A percentile compares a stretch with the other conserved stretches of the same genome.
These are phyloP conservation scores for Sphaerostilbella broomeana DNA, from an alignment of 2,329 filamentous ascomycete species.

Conservation along the genomic window DNA sequence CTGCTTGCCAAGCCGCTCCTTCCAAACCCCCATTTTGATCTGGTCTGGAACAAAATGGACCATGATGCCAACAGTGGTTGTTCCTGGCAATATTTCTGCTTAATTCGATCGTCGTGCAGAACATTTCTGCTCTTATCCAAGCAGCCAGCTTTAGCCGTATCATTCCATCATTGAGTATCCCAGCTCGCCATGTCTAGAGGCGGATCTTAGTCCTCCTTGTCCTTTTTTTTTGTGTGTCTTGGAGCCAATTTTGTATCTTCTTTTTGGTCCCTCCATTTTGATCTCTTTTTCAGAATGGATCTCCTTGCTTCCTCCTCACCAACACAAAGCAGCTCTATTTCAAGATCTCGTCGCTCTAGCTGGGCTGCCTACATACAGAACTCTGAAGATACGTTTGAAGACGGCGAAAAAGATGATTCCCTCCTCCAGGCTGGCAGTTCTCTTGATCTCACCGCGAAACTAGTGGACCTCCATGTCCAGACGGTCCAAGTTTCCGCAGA, in stretches of 20 bases:
- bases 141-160: too few relatives aligned
- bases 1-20: too few relatives aligned
- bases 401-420: slow-evolving; percentile 12
- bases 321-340: slow-evolving; percentile 3
- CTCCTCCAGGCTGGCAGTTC: not conserved
- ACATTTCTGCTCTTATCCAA: too few relatives aligned
- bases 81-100: too few relatives aligned
- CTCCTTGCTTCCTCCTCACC: slow-evolving; percentile 22
- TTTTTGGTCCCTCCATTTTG: slow-evolving; percentile 24
- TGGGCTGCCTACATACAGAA: slow-evolving; percentile 9
- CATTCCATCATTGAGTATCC: slow-evolving; percentile 19
- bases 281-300: slow-evolving; percentile 28
- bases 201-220: slow-evolving; percentile 23
- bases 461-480: slow-evolving; percentile 21
- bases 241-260: slow-evolving; percentile 29
- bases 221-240: slow-evolving; percentile 38
- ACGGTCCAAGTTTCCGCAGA: slow-evolving; percentile 30
- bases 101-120: too few relatives aligned
- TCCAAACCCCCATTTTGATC: too few relatives aligned
- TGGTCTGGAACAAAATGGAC: too few relatives aligned
- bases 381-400: slow-evolving; percentile 20
- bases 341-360: slow-evolving; percentile 10
- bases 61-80: too few relatives aligned
- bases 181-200: slow-evolving; percentile 30
- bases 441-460: slow-evolving; percentile 24